Conservation (phyloP, 1,139 yeast species). For the Yamadazyma oceani region DNA sequence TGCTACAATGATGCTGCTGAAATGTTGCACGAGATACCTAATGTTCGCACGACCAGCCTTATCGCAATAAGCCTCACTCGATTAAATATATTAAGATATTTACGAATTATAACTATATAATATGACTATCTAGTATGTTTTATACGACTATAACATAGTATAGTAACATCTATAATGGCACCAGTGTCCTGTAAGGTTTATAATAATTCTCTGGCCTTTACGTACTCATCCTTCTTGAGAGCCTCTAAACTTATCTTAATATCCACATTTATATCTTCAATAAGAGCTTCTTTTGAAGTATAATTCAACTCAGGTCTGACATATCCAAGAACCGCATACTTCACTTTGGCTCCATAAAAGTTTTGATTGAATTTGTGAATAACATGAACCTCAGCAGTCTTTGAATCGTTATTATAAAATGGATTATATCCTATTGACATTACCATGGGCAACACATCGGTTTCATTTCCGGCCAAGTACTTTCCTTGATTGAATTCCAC, state of each 20-base stretch:
- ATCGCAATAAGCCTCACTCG: too few relatives aligned
- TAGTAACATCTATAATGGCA: too few relatives aligned
- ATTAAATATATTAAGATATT: too few relatives aligned
- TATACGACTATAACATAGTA: too few relatives aligned
- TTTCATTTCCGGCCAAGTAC: slow-evolving; percentile 37
- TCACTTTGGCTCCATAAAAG: slow-evolving; percentile 82
- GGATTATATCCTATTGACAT: slow-evolving; percentile 98
- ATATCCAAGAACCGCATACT: slow-evolving; percentile 76
- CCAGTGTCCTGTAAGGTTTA: too few relatives aligned
- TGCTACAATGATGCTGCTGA: too few relatives aligned
- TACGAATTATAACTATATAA: too few relatives aligned
- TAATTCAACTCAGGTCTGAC: slow-evolving; percentile 90
- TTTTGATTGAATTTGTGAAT: slow-evolving; percentile 65
- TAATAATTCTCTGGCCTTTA: slow-evolving; percentile 4
- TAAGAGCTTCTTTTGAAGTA: slow-evolving; percentile 81
- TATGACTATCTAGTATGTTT: too few relatives aligned
- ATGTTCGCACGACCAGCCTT: too few relatives aligned
- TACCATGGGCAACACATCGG: slow-evolving; percentile 74
- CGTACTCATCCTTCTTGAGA: slow-evolving; percentile 29
- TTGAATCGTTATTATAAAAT: slow-evolving; percentile 73
- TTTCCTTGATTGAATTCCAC: slow-evolving; percentile 65
- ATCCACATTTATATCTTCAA: slow-evolving; percentile 80
- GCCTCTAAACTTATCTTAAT: slow-evolving; percentile 63
- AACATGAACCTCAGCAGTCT: slow-evolving; percentile 86
- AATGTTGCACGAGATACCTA: too few relatives aligned